Evolutionary conservation across 2,329 filamentous ascomycete species (phyloP).

Genomic region (Cyphellophora europaea): DNA sequence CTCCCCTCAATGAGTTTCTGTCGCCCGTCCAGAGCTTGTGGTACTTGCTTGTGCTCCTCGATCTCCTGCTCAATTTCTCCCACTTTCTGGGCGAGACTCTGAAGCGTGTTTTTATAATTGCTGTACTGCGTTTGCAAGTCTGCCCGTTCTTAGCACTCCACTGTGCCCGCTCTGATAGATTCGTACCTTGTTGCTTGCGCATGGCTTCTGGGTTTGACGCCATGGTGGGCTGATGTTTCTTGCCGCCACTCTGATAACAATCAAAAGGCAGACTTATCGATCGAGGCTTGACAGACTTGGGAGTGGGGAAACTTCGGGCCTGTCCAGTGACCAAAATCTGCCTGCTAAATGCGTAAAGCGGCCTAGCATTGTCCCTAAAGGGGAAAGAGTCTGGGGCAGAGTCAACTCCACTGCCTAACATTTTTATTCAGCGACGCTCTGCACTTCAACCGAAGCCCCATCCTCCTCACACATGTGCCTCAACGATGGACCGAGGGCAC

Average conservation of each 20-base stretch:
- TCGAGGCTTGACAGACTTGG: too few species aligned
- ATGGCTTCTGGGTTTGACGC: constrained; percentile 11
- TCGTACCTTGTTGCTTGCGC: constrained; percentile 37
- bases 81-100: constrained; percentile 91
- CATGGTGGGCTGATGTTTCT: constrained; percentile 2
- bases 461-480: too few species aligned
- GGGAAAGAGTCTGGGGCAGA: too few species aligned
- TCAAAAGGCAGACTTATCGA: too few species aligned
- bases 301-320: too few species aligned
- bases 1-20: constrained; percentile 1
- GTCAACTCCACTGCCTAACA: too few species aligned
- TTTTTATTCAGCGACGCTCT: too few species aligned
- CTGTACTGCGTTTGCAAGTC: constrained; percentile 42
- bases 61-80: constrained; percentile 95
- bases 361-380: too few species aligned
- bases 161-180: neutral
- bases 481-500: constrained; percentile 32
- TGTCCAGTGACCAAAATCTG: too few species aligned
- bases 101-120: constrained; percentile 60
- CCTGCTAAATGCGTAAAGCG: too few species aligned
- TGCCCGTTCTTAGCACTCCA: constrained; percentile 16
- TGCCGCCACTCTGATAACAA: neutral
- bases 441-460: too few species aligned
- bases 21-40: neutral
- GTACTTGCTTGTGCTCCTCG: constrained; percentile 88